Base-by-base conservation (phyloP, 2,329 filamentous ascomycete species). In the Cyphellophora attinorum region DNA sequence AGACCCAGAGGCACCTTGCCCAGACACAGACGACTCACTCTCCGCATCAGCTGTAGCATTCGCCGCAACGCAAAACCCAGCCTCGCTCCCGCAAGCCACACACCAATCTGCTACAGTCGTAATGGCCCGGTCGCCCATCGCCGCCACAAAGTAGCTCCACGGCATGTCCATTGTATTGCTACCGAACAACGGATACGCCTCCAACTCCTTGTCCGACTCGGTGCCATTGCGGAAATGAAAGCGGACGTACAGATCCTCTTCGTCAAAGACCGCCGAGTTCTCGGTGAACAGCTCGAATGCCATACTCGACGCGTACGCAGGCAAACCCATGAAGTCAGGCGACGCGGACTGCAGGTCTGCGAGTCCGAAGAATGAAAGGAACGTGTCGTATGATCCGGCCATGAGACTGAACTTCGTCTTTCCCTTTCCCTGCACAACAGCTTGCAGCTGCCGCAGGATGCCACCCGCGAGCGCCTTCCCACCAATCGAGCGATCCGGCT, bases 281-380 rank as follows among this genome's bases (percentile, higher is more conserved):
- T 72, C 65, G 25, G 72, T 76, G 47, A 75, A 70, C 13, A 68
- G 70, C 65, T 94, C 86, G 53, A 93, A 86, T 3, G 68, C 68
- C 74, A 93, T 85, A 45, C 76, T 76, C 2, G 79, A 80, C 4
- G 85, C 85, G 51, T 93, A 94, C 60, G 85, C 78, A n/a, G 79
- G 76, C 11, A 93, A 64, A 35, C 81, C 81, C 38, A 63, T 76
- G 62, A 93, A 93, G 54, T 82, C 62, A 1, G 59, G 48, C 37
- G 67, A 71, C 2, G 61, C 67, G 23, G 48, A 40, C 5, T 60
- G 51, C 30, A 78, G 55, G 37, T 69, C 58, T 0, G 67, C 58
- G 15, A 77, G 65, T 14, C 73, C 73, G 53, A 77, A 77, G 60
- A 76, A 76, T 3, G 71, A 70, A 18, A 70, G 52, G 51, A 76